Base-by-base conservation (phyloP, 1,284 basidiomycete species). In the Neolentinus lepideus region DNA sequence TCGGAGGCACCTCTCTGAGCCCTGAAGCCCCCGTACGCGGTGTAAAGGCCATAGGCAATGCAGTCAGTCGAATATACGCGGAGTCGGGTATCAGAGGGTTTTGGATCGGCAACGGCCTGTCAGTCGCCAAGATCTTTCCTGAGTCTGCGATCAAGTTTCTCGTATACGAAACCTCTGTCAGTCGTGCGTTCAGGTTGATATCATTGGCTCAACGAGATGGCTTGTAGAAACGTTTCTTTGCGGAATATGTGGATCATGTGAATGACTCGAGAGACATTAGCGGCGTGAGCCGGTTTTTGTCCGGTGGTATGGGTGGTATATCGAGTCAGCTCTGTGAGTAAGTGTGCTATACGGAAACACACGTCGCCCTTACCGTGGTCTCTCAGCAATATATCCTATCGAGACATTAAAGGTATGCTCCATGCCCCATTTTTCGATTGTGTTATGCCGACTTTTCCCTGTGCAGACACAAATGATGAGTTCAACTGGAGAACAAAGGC, bases 131-230 rank as follows among this genome's bases (percentile, higher is more conserved):
- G 75, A 98, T 99, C 62, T 91, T 98, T 63, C 96, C 89, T 29
- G 95, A 98, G 75, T 94, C 90, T 46, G 97, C 97, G 19, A 98
- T 99, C 81, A 99, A 98, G 72, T 99, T 99, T 74, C 85, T 97
- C 63, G 74, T 90, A 6, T 99, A 98, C 71, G 97, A 99, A 72
- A 91, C 92, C 59, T 85, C 91, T 54, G 90, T 92, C 63, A 71
- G 84, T 82, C 38, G 53, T 54, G 56, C 61, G 27, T 52, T 33
- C 27, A n/a, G 50, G n/a, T n/a, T 45, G 56, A 60, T 56, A 19
- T 26, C 50, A 19, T 27, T 52, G 52, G 57, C 63, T 48, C 56
- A 33, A 21, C 33, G 43, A 55, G 54, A 57, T 62, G 25, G 14
- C 47, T 21, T 24, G 53, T 64, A 94, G 83, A 99, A 99, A 87